Base-by-base conservation (phyloP, 768 basidiomycete species). In the Neoboletus brunneissimus region DNA sequence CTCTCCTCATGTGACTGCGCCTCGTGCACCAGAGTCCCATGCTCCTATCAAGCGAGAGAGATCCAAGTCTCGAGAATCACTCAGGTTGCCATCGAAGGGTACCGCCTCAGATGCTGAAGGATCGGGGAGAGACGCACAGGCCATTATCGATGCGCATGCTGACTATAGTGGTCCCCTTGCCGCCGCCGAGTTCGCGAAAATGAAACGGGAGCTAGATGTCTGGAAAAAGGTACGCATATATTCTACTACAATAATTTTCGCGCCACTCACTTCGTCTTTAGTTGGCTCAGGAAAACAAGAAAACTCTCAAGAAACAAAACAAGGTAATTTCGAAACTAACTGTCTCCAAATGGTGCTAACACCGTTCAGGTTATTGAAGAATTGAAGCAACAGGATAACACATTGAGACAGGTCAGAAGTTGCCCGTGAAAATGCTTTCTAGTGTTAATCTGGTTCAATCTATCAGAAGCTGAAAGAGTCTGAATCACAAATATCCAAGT, bases 151-250 rank as follows among this genome's bases (percentile, higher is more conserved):
- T 40, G 10, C 54, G 18, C 55, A 66, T 27, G 20, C 41, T 15
- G 70, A 66, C 13, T 69, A 65, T 29, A 59, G 41, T 41, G 77
- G 77, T 0, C 67, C 78, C 9, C 56, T 79, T 57, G 76, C 79
- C 6, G 64, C 70, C 13, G 75, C 79, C 13, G 84, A 86, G 62
- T 77, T 77, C 51, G 79, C 79, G n/a, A 76, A 75, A 37, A 68
- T 86, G 69, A 82, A 76, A 67, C 78, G 75, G 34, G 86, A 90
- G 60, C 63, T 86, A 5, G 85, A 87, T 47, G 54, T 58, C 6
- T 73, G 84, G 58, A 85, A 82, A 69, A 81, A 76, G 64, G 75
- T 72, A 34, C 50, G 65, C 57, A 55, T 47, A 60, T 38, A 51
- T 23, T 41, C 32, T n/a, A 16, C 29, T 12, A 15, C 20, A n/a